phyloP scores from a whole-genome alignment of 2,329 filamentous ascomycete species.

The Fusarium subglutinans region DNA sequence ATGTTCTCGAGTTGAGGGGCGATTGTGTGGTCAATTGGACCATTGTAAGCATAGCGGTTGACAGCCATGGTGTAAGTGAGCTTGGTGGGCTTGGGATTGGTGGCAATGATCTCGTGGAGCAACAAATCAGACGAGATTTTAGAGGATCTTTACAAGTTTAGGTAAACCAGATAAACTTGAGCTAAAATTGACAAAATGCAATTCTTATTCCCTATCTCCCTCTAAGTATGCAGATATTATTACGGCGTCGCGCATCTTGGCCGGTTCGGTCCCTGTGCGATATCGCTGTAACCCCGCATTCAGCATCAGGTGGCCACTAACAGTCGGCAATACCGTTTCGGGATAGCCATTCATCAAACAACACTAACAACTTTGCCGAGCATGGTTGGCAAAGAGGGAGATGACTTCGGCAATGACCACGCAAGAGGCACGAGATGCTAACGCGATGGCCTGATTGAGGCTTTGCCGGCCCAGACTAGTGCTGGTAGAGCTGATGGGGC shows the following conservation, averaged over 20 bases:
- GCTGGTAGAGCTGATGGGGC: background rate
- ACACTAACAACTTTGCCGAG: background rate
- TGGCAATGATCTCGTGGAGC: background rate
- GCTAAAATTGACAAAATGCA: background rate
- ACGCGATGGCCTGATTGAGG: background rate
- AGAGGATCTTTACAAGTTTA: background rate
- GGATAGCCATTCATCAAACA: background rate
- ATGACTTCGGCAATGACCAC: background rate
- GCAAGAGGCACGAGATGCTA: background rate
- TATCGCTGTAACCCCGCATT: background rate
- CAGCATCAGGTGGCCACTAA: background rate
- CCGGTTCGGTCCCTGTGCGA: background rate
- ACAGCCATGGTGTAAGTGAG: slow-evolving; percentile 9
- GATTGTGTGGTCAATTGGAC: slow-evolving; percentile 31
- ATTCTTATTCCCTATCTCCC: background rate
- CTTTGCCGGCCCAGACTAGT: background rate
- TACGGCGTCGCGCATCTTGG: accelerated
- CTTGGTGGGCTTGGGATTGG: background rate
- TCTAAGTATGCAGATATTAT: background rate
- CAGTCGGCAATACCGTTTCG: background rate
- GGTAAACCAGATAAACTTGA: background rate
- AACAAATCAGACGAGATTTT: background rate
- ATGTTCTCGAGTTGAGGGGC: slow-evolving; percentile 28
- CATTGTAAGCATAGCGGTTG: slow-evolving; percentile 31
- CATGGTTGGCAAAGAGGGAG: background rate